phyloP scores from a whole-genome alignment of 2,329 filamentous ascomycete species.

The Thermoascus crustaceus region DNA sequence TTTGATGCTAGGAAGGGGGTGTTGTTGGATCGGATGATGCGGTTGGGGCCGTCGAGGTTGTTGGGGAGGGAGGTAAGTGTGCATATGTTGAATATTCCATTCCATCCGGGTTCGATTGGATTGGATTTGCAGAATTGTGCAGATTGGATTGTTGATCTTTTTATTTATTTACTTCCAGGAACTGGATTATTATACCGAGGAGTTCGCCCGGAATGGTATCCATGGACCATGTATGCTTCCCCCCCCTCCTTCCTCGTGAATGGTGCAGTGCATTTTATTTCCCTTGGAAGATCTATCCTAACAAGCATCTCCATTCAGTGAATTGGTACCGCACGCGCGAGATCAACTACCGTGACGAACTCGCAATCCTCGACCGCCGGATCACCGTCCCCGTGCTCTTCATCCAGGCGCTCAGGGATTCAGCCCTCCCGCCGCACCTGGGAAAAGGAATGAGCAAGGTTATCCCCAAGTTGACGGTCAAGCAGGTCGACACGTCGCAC shows the following conservation, averaged over 20 bases:
- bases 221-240: constrained; percentile 57
- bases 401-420: constrained; percentile 63
- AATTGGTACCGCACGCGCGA: constrained; percentile 79
- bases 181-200: constrained; percentile 65
- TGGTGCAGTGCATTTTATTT: background rate
- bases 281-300: background rate
- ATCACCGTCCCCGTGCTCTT: constrained; percentile 63
- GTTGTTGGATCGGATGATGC: constrained; percentile 53
- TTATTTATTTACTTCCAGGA: constrained; percentile 36
- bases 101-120: too few relatives aligned
- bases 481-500: constrained; percentile 62
- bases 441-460: constrained; percentile 60
- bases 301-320: constrained; percentile 32
- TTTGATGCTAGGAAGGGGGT: constrained; percentile 58
- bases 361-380: constrained; percentile 27
- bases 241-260: background rate
- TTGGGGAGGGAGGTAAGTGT: constrained; percentile 50
- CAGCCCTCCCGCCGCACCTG: constrained; percentile 64
- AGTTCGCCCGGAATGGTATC: constrained; percentile 65
- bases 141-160: constrained; percentile 7
- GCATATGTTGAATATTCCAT: too few relatives aligned
- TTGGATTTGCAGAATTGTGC: too few relatives aligned
- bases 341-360: constrained; percentile 71
- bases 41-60: constrained; percentile 50
- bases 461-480: constrained; percentile 57